phyloP scores from a whole-genome alignment of 1,139 yeast species.

The Protomyces inundatus region DNA sequence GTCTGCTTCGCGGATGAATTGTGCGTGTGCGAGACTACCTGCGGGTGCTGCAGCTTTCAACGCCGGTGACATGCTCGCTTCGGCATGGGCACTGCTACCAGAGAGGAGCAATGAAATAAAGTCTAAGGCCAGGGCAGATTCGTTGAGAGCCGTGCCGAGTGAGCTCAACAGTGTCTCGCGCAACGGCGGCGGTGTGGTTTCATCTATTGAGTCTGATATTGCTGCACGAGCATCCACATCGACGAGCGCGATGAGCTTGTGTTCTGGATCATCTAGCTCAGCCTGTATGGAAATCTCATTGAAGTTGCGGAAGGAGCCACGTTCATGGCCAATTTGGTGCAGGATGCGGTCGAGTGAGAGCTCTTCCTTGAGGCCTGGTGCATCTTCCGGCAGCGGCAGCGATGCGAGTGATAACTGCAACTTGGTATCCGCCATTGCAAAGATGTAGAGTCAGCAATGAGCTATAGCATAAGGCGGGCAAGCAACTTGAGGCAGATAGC shows the following conservation, averaged over 20 bases:
- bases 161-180: constrained; percentile 47
- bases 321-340: constrained; percentile 46
- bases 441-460: too few species aligned
- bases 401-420: neutral
- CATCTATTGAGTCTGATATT: neutral
- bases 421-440: neutral
- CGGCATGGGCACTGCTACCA: constrained; percentile 77
- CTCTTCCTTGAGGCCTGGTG: neutral
- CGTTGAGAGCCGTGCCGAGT: constrained; percentile 69
- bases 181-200: constrained; percentile 18
- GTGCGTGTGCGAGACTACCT: constrained; percentile 52
- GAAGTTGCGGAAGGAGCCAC: constrained; percentile 48
- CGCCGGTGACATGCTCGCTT: constrained; percentile 86
- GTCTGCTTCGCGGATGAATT: constrained; percentile 38
- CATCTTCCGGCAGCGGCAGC: neutral
- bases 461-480: too few species aligned
- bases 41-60: constrained; percentile 69
- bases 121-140: constrained; percentile 80
- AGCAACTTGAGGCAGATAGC: too few species aligned
- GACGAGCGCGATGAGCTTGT: neutral
- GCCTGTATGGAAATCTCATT: constrained; percentile 53
- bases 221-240: neutral
- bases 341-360: constrained; percentile 29
- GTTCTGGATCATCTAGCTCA: constrained; percentile 41
- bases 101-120: constrained; percentile 78